Percentiles rank a stretch among this genome's conserved stretches.
Evolutionary conservation across 2,329 filamentous ascomycete species (phyloP).

Genomic region (Gaeumannomyces sp.): DNA sequence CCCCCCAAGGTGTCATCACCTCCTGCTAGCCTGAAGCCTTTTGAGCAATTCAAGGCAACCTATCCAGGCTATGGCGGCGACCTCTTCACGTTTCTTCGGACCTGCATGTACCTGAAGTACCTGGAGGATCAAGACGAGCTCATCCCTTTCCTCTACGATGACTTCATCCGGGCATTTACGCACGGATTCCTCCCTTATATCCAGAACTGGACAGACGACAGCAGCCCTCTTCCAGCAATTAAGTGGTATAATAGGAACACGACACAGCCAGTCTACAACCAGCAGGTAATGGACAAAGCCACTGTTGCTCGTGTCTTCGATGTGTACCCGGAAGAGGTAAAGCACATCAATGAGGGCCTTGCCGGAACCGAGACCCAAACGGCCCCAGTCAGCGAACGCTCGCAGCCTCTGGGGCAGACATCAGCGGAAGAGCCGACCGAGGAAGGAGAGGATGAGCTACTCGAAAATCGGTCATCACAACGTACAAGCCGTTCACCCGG

Average conservation of each 20-base stretch:
- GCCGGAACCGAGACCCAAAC: not conserved
- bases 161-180: slow-evolving; percentile 42
- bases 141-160: slow-evolving; percentile 42
- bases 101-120: slow-evolving; percentile 35
- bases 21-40: not conserved
- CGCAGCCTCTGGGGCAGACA: not conserved
- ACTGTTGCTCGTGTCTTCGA: slow-evolving; percentile 14
- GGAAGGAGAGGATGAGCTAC: not conserved
- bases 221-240: slow-evolving; percentile 28
- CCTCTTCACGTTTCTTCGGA: slow-evolving; percentile 36
- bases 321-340: slow-evolving; percentile 14
- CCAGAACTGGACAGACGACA: slow-evolving; percentile 18
- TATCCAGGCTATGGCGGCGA: slow-evolving; percentile 40
- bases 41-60: slow-evolving; percentile 25
- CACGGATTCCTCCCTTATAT: slow-evolving; percentile 37
- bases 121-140: slow-evolving; percentile 30
- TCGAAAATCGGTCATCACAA: not conserved
- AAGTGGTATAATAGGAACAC: slow-evolving; percentile 34
- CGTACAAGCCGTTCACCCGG: not conserved
- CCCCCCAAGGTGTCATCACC: not conserved
- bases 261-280: slow-evolving; percentile 17
- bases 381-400: not conserved
- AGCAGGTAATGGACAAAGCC: slow-evolving; percentile 19
- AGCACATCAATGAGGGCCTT: not conserved
- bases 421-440: not conserved